Evolutionary conservation across 331 rosid genomes (phyloP).

Genomic region (Pyrus hybrid): DNA sequence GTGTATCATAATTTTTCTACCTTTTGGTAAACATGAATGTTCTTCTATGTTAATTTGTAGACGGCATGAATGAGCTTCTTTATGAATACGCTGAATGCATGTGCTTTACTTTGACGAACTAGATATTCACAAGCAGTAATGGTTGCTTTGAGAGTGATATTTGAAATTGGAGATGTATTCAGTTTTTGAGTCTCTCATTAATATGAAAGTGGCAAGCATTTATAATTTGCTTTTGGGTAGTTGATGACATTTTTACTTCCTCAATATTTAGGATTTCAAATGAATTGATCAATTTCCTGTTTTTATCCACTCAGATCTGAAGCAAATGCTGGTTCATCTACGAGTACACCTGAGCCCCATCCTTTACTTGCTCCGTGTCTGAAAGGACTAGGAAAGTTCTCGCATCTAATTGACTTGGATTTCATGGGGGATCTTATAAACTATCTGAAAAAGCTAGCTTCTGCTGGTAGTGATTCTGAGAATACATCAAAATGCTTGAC

Average conservation of each 20-base stretch:
- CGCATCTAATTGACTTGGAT: conserved; percentile 86
- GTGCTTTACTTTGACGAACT: not conserved
- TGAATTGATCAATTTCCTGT: conserved; percentile 16
- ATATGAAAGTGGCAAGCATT: not conserved
- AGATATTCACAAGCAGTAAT: not conserved
- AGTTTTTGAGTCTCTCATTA: not conserved
- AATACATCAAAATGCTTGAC: conserved; percentile 43
- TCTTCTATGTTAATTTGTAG: not conserved
- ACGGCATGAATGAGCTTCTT: not conserved
- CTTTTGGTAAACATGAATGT: not conserved
- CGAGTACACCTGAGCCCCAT: conserved; percentile 40
- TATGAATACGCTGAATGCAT: not conserved
- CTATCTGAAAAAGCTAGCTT: conserved; percentile 68
- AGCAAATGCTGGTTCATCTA: conserved; percentile 27
- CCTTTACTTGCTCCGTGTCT: conserved; percentile 83
- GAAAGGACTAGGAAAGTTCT: conserved; percentile 83
- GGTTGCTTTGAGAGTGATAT: not conserved
- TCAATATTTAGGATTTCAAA: conserved; percentile 5
- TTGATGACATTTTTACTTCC: not conserved
- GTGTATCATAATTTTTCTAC: not conserved
- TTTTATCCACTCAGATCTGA: conserved; percentile 48
- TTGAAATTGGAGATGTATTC: not conserved
- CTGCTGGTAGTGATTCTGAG: conserved; percentile 38
- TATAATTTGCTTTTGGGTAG: not conserved
- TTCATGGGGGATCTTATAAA: conserved; percentile 88